Percentiles rank a stretch among this genome's conserved stretches.
These are phyloP conservation scores for Pichia gijzeniarum DNA, from an alignment of 805 yeast species.

Conservation along the genomic window DNA sequence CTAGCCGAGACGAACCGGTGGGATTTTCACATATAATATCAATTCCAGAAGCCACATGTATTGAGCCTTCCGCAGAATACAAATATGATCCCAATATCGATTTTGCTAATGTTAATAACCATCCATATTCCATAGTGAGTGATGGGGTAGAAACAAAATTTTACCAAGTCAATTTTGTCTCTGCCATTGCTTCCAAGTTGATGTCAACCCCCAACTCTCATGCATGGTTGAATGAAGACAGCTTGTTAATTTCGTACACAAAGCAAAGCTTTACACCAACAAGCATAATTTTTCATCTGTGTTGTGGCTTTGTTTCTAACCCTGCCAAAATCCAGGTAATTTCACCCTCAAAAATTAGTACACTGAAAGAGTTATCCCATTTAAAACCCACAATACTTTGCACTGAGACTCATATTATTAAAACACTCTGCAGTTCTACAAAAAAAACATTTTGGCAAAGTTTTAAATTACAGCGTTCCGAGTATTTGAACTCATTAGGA, in stretches of 20 bases:
- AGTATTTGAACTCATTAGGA: conserved; percentile 42
- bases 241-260: conserved; percentile 18
- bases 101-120: conserved; percentile 21
- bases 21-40: neutral
- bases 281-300: conserved; percentile 31
- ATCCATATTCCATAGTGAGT: conserved; percentile 24
- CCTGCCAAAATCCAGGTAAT: conserved; percentile 23
- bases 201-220: conserved; percentile 27
- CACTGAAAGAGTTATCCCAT: conserved; percentile 12
- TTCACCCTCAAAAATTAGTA: conserved; percentile 6
- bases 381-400: conserved; percentile 31
- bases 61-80: conserved; percentile 3
- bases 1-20: no score
- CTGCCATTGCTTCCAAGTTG: conserved; percentile 30
- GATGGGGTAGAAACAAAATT: conserved; percentile 21
- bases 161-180: conserved; percentile 31
- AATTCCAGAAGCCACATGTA: neutral
- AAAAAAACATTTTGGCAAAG: conserved; percentile 19
- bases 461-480: conserved; percentile 31
- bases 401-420: conserved; percentile 22
- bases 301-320: conserved; percentile 35
- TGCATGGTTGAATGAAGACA: conserved; percentile 25
- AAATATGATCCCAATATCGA: conserved; percentile 20
- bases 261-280: conserved; percentile 1
- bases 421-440: conserved; percentile 17